Evolutionary conservation across 495 filamentous ascomycete genomes (phyloP).

Genomic region (Cairneyella variabilis): DNA sequence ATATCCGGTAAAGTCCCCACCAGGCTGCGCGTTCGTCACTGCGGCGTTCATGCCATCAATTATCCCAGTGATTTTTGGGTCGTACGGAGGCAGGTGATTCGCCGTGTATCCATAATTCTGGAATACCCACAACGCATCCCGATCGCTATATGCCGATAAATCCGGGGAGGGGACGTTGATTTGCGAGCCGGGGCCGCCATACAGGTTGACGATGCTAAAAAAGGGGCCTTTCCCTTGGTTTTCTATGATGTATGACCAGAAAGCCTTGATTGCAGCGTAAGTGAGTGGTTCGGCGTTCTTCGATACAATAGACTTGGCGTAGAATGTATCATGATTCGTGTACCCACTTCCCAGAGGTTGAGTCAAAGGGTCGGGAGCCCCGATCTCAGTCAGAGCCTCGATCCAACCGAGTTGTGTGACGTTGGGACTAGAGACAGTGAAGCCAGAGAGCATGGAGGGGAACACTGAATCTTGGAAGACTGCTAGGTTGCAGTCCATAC

Average conservation of each 20-base stretch:
- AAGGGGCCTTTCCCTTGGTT: conserved; percentile 23
- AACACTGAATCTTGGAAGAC: conserved; percentile 41
- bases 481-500: conserved; percentile 24
- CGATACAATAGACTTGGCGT: conserved; percentile 43
- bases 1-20: conserved; percentile 51
- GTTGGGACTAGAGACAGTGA: conserved; percentile 2
- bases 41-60: conserved; percentile 37
- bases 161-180: conserved; percentile 42
- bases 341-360: conserved; percentile 26
- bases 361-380: conserved; percentile 24
- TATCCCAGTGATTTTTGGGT: conserved; percentile 37
- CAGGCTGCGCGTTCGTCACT: conserved; percentile 30
- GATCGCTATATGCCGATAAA: conserved; percentile 52
- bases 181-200: conserved; percentile 45
- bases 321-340: conserved; percentile 44
- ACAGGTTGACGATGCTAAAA: conserved; percentile 47
- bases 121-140: conserved; percentile 54
- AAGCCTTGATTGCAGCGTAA: conserved; percentile 29
- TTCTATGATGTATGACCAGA: conserved; percentile 43
- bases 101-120: conserved; percentile 53
- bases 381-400: conserved; percentile 36
- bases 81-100: conserved; percentile 31
- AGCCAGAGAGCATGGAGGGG: conserved; percentile 32
- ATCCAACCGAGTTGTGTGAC: conserved; percentile 19
- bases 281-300: conserved; percentile 33